A percentile compares a stretch with the other conserved stretches of the same genome.
These are phyloP conservation scores for Furcasterigmium sp. DNA, from an alignment of 2,329 filamentous ascomycete genomes.

Conservation along the genomic window DNA sequence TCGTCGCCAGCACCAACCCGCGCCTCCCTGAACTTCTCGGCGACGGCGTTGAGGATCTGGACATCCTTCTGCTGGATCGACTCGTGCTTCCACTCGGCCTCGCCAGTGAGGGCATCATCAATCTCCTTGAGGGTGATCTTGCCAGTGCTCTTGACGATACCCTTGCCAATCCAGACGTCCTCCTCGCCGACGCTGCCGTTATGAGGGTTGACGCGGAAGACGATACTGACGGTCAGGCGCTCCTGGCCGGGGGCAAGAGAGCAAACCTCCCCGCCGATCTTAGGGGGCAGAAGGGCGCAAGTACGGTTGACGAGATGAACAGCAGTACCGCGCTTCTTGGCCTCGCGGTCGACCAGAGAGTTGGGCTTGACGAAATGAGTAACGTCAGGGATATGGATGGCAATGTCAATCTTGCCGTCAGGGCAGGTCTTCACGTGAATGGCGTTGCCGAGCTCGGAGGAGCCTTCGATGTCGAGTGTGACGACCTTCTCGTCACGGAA, in stretches of 20 bases:
- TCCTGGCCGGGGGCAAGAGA: slow-evolving; percentile 84
- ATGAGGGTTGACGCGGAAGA: slow-evolving; percentile 82
- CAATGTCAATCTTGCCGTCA: slow-evolving; percentile 87
- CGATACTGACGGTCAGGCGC: slow-evolving; percentile 83
- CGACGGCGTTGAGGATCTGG: slow-evolving; percentile 71
- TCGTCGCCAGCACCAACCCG: slow-evolving; percentile 76
- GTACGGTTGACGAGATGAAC: slow-evolving; percentile 89
- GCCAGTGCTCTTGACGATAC: slow-evolving; percentile 85
- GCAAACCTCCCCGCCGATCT: slow-evolving; percentile 81
- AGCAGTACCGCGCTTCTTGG: slow-evolving; percentile 94
- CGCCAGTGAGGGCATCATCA: slow-evolving; percentile 69
- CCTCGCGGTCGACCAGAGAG: slow-evolving; percentile 92
- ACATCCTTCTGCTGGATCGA: slow-evolving; percentile 70
- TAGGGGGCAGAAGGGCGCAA: slow-evolving; percentile 82
- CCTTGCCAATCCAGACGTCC: slow-evolving; percentile 90
- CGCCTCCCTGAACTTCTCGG: slow-evolving; percentile 84
- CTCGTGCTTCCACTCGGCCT: slow-evolving; percentile 56
- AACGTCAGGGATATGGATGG: slow-evolving; percentile 91
- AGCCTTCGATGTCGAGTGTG: slow-evolving; percentile 86
- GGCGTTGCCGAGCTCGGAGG: slow-evolving; percentile 84
- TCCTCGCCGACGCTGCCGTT: slow-evolving; percentile 76
- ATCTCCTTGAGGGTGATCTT: slow-evolving; percentile 83
- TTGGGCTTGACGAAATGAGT: slow-evolving; percentile 96
- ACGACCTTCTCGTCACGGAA: slow-evolving; percentile 86
- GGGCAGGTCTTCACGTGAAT: slow-evolving; percentile 82